These are phyloP conservation scores for Volutella citrinella DNA, from an alignment of 2,329 filamentous ascomycete species.

Conservation along the genomic window DNA sequence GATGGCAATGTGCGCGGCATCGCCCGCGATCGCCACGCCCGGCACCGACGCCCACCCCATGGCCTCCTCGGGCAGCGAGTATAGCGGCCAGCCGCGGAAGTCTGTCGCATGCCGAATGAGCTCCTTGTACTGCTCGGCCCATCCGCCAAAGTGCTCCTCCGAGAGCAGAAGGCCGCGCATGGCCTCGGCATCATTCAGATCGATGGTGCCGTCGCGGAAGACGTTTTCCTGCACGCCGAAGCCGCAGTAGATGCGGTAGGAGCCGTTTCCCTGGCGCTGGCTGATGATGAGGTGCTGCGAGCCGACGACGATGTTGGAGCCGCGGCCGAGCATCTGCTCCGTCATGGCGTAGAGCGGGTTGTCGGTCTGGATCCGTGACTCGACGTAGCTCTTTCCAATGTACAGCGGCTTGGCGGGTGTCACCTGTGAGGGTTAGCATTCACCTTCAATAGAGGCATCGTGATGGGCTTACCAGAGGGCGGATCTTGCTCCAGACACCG, in stretches of 20 bases:
- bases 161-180: neutral
- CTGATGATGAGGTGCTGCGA: neutral
- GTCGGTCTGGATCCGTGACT: neutral
- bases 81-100: constrained; percentile 2
- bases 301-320: neutral
- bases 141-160: neutral
- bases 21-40: constrained; percentile 4
- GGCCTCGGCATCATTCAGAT: neutral
- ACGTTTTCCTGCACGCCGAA: neutral
- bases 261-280: constrained; percentile 2
- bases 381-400: constrained; percentile 1
- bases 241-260: constrained; percentile 3
- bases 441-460: no score
- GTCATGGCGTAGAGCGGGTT: neutral
- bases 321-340: neutral
- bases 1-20: constrained; percentile 5
- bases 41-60: neutral
- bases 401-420: neutral
- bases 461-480: constrained; percentile 1
- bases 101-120: neutral
- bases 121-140: neutral
- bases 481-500: constrained; percentile 1
- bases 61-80: neutral
- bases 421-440: neutral
- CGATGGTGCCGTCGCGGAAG: neutral